phyloP scores from a whole-genome alignment of 495 filamentous ascomycete species.

The Neurospora tetraspora region DNA sequence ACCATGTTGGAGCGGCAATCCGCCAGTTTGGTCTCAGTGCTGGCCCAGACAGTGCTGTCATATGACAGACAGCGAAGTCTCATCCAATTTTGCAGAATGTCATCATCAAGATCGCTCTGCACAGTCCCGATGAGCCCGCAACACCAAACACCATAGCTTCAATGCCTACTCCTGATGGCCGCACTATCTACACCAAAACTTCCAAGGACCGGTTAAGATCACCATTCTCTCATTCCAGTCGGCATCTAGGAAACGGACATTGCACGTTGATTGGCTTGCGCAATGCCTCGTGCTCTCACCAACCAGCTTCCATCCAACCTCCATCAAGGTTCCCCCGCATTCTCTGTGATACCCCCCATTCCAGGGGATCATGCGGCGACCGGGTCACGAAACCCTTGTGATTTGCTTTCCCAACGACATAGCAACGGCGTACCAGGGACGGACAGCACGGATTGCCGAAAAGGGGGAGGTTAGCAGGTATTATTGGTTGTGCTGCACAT shows the following conservation, averaged over 20 bases:
- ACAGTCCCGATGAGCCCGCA: background rate
- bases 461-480: background rate
- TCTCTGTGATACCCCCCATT: background rate
- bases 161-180: background rate
- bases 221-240: background rate
- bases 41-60: background rate
- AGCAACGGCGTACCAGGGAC: background rate
- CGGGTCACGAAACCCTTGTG: background rate
- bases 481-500: background rate
- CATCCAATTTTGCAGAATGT: background rate
- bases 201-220: background rate
- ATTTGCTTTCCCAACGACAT: background rate
- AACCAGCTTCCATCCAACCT: background rate
- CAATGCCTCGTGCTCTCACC: background rate
- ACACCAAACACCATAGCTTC: background rate
- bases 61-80: background rate
- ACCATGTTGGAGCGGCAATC: background rate
- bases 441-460: background rate
- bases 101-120: background rate
- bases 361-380: background rate
- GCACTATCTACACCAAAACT: background rate
- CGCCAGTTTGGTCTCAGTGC: background rate
- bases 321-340: background rate
- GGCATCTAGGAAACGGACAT: background rate
- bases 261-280: background rate